phyloP scores from a whole-genome alignment of 2,329 filamentous ascomycete species.

The Penicillium glabrum region DNA sequence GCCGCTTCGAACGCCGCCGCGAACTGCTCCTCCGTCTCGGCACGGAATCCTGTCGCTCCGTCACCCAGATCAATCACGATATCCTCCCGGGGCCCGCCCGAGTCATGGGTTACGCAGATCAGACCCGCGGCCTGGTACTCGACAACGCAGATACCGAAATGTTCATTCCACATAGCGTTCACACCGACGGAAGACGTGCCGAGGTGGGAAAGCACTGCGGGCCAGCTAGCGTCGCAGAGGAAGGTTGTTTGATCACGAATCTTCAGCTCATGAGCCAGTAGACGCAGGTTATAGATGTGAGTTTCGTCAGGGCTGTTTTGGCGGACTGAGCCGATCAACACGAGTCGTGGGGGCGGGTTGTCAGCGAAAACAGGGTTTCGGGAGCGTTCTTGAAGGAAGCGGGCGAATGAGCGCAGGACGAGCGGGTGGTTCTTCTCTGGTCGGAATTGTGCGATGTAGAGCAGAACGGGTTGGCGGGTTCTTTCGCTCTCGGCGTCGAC shows the following conservation, averaged over 20 bases:
- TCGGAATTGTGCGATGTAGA: constrained; percentile 97
- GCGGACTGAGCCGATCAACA: constrained; percentile 90
- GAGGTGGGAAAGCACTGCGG: constrained; percentile 78
- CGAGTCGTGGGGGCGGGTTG: constrained; percentile 59
- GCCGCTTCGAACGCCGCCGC: constrained; percentile 78
- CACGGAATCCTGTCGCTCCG: constrained; percentile 81
- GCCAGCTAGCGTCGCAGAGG: constrained; percentile 86
- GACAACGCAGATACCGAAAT: constrained; percentile 97
- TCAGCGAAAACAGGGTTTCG: constrained; percentile 50
- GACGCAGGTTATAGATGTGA: constrained; percentile 78
- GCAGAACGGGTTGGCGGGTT: constrained; percentile 67
- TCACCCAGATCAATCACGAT: constrained; percentile 84
- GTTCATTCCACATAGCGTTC: constrained; percentile 99
- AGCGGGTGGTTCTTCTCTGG: constrained; percentile 95
- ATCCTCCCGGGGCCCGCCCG: constrained; percentile 87
- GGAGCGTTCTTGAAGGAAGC: constrained; percentile 62
- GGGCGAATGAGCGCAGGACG: constrained; percentile 79
- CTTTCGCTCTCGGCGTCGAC: constrained; percentile 69
- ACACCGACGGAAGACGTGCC: constrained; percentile 77
- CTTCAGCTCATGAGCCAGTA: constrained; percentile 81
- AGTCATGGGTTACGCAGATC: constrained; percentile 89
- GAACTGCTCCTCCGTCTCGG: constrained; percentile 74
- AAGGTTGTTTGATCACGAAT: constrained; percentile 86
- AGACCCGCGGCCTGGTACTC: constrained; percentile 96
- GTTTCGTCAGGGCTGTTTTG: constrained; percentile 57